These are phyloP conservation scores for Amanita molliuscula DNA, from an alignment of 768 basidiomycete genomes.

Conservation along the genomic window DNA sequence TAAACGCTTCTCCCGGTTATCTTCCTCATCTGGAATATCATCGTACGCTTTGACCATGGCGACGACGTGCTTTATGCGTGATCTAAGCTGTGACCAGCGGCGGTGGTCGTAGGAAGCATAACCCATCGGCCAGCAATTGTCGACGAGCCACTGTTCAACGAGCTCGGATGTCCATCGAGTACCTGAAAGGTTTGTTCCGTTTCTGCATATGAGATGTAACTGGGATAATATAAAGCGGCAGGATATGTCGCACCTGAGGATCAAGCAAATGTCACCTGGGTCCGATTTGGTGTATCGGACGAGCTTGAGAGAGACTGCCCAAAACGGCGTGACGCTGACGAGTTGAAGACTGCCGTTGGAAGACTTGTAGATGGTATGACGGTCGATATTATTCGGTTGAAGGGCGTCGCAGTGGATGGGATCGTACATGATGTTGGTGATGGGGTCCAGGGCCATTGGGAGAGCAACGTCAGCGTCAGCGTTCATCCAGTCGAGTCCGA, in stretches of 20 bases:
- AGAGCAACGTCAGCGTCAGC: conserved; percentile 63
- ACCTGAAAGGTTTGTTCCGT: conserved; percentile 41
- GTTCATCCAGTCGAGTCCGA: conserved; percentile 72
- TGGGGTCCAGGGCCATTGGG: conserved; percentile 44
- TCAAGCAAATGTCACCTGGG: conserved; percentile 54
- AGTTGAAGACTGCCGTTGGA: conserved; percentile 38
- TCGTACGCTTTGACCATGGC: conserved; percentile 14
- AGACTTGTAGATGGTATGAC: conserved; percentile 49
- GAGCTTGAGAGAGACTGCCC: conserved; percentile 66
- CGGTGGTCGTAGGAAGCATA: conserved; percentile 37
- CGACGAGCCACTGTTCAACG: conserved; percentile 48
- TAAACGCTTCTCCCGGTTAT: background rate
- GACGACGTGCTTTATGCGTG: conserved; percentile 48
- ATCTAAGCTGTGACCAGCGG: conserved; percentile 33
- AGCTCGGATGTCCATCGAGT: conserved; percentile 43
- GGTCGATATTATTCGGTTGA: conserved; percentile 35
- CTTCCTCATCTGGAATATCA: background rate
- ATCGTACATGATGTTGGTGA: conserved; percentile 28
- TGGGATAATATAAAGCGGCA: background rate
- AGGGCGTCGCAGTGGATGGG: conserved; percentile 50
- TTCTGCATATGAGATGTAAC: conserved; percentile 18
- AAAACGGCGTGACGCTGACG: conserved; percentile 58
- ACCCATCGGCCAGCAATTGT: conserved; percentile 55
- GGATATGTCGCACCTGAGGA: conserved; percentile 37
- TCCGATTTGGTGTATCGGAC: conserved; percentile 57